Evolutionary conservation across 148 eudicot genomes (phyloP).

Genomic region (Rhododendron williamsianum): DNA sequence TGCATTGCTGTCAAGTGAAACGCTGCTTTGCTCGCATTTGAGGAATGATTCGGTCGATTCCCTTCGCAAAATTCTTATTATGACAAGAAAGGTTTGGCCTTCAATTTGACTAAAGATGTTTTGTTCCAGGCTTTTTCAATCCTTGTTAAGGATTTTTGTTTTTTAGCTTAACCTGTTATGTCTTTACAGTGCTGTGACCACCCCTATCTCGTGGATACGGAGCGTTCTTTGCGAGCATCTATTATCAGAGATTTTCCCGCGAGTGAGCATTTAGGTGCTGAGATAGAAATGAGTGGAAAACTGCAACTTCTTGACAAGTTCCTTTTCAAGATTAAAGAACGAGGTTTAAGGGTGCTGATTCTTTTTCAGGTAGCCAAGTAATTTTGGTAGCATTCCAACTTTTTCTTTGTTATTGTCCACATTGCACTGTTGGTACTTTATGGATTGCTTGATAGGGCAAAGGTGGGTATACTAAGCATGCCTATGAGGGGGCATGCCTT

Average conservation of each 20-base stretch:
- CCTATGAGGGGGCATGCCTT: not conserved
- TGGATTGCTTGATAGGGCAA: not conserved
- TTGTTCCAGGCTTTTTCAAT: not conserved
- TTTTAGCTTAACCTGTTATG: not conserved
- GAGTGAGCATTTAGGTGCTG: slow-evolving; percentile 37
- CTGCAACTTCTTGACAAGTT: slow-evolving; percentile 56
- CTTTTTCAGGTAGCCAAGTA: slow-evolving; percentile 56
- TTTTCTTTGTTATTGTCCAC: not conserved
- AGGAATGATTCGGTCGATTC: slow-evolving; percentile 36
- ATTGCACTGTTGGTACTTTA: not conserved
- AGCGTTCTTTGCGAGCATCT: slow-evolving; percentile 32
- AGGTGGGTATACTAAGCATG: not conserved
- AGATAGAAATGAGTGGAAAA: slow-evolving; percentile 65
- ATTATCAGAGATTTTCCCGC: slow-evolving; percentile 22
- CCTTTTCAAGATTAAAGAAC: slow-evolving; percentile 41
- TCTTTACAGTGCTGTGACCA: slow-evolving; percentile 80
- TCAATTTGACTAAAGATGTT: not conserved
- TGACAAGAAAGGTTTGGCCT: slow-evolving; percentile 53
- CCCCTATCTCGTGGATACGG: slow-evolving; percentile 59
- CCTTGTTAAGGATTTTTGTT: not conserved
- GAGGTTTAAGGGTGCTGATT: slow-evolving; percentile 51
- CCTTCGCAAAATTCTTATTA: slow-evolving; percentile 47
- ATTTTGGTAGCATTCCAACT: not conserved
- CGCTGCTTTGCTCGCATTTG: slow-evolving; percentile 35
- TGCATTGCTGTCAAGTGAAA: slow-evolving; percentile 39